Base-by-base conservation (phyloP, 345 rosid genomes). In the Theobroma cacao region DNA sequence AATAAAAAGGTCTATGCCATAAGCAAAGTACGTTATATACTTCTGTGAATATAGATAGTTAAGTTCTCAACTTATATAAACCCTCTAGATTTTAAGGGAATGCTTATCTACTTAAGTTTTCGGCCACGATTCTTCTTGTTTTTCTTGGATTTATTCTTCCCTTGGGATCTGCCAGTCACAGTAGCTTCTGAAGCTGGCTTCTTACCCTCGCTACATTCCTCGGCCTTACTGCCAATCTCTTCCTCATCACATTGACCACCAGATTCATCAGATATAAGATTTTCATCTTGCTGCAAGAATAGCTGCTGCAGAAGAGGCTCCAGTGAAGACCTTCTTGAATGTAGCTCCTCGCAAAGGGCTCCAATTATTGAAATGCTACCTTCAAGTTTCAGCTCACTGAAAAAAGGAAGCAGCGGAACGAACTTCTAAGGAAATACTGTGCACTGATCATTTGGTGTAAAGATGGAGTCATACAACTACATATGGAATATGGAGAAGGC, bases 301-400 rank as follows among this genome's bases (percentile, higher is more conserved):
- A 78, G n/a, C 41, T 75, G 77, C 59, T 26, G 61, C 48, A 77
- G 33, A 18, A 64, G 56, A 18, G 60, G 45, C 48, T 85, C 74
- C 11, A 75, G 17, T 50, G 22, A 50, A 10, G 76, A 38, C 66
- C 65, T 77, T 62, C 72, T 77, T 68, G 68, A 74, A 28, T 56
- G 75, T 48, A 79, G 17, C 73, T 53, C 68, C 47, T 24, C 67
- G 41, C 52, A 13, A 59, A 80, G 73, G 66, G 77, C 80, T 64
- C 20, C 38, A 0, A 80, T 31, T 7, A 14, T 72, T 22, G 80
- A 33, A 41, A 71, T 10, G 34, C 28, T 40, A 8, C 41, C 59
- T 47, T 40, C 81, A 20, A 8, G 31, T 52, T 84, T 28, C 53
- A 2, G 24, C 26, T 73, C 79, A 15, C 83, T 82, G 76, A 40